These are phyloP conservation scores for Penicillium riverlandense DNA, from an alignment of 495 filamentous ascomycete species.

Conservation along the genomic window DNA sequence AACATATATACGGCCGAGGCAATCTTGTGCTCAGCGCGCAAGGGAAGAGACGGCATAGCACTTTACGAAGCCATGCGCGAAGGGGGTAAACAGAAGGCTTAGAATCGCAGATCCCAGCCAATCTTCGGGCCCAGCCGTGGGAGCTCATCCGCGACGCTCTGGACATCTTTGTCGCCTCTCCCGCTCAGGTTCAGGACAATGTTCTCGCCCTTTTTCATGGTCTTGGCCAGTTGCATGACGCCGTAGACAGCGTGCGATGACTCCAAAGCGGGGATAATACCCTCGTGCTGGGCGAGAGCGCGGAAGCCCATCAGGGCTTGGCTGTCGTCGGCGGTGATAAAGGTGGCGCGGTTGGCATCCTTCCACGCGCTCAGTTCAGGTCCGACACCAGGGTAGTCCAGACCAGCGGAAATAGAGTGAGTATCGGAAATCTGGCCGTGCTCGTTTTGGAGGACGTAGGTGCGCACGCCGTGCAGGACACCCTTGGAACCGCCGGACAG, in stretches of 20 bases:
- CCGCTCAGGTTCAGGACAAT: constrained; percentile 93
- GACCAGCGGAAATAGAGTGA: constrained; percentile 92
- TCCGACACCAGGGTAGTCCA: constrained; percentile 95
- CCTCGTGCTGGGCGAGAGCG: constrained; percentile 75
- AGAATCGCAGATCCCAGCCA: constrained; percentile 88
- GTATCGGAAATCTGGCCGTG: constrained; percentile 92
- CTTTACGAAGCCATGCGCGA: too few species aligned
- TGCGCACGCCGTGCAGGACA: constrained; percentile 91
- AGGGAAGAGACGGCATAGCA: too few species aligned
- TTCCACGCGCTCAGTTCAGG: constrained; percentile 93
- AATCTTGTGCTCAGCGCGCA: too few species aligned
- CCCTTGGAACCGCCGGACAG: constrained; percentile 82
- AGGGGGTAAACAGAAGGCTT: constrained; percentile 1
- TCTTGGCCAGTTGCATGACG: constrained; percentile 82
- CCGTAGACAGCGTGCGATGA: constrained; percentile 89
- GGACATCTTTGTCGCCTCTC: constrained; percentile 95
- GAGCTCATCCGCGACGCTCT: constrained; percentile 93
- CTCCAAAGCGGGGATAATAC: constrained; percentile 94
- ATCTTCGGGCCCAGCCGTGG: constrained; percentile 85
- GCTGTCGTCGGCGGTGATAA: constrained; percentile 86
- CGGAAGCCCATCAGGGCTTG: constrained; percentile 88
- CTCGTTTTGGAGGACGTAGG: constrained; percentile 86
- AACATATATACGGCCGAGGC: too few species aligned
- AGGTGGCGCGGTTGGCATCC: constrained; percentile 75
- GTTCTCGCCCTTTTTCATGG: constrained; percentile 80